These are phyloP conservation scores for Podila epigama DNA, from an alignment of 192 early-diverging fungal genomes.

Conservation along the genomic window DNA sequence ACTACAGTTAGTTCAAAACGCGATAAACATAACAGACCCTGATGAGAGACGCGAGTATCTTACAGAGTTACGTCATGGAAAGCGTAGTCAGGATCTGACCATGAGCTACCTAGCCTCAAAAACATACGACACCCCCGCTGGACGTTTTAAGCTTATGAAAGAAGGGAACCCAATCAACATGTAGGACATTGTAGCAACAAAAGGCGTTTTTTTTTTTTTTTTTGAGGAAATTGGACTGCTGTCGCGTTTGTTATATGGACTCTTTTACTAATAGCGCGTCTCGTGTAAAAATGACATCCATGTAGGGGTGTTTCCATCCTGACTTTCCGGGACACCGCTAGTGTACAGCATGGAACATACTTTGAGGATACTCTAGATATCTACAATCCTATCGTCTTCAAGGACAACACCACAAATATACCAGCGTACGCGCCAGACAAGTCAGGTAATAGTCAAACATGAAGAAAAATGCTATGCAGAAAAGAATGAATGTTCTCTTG, in stretches of 20 bases:
- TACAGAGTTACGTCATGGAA: slow-evolving; percentile 8
- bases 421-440: slow-evolving; percentile 12
- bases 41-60: neutral
- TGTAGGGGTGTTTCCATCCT: slow-evolving; percentile 19
- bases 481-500: too few relatives aligned
- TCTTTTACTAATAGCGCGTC: neutral
- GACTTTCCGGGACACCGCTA: slow-evolving; percentile 15
- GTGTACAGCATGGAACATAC: slow-evolving; percentile 6
- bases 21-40: neutral
- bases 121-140: slow-evolving; percentile 14
- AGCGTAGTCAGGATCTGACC: slow-evolving; percentile 14
- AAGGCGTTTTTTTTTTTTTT: neutral
- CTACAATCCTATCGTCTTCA: slow-evolving; percentile 23
- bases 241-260: too few relatives aligned
- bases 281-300: neutral
- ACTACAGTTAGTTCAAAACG: slow-evolving; percentile 11
- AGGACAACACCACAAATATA: neutral
- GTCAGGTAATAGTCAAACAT: too few relatives aligned
- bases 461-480: too few relatives aligned
- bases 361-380: neutral
- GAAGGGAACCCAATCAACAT: neutral
- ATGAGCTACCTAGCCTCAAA: neutral
- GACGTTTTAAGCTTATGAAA: slow-evolving; percentile 5
- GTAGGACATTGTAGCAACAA: neutral
- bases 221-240: too few relatives aligned